A percentile compares a stretch with the other conserved stretches of the same genome.
These are phyloP conservation scores for Exophiala spinifera DNA, from an alignment of 2,329 filamentous ascomycete genomes.

Conservation along the genomic window DNA sequence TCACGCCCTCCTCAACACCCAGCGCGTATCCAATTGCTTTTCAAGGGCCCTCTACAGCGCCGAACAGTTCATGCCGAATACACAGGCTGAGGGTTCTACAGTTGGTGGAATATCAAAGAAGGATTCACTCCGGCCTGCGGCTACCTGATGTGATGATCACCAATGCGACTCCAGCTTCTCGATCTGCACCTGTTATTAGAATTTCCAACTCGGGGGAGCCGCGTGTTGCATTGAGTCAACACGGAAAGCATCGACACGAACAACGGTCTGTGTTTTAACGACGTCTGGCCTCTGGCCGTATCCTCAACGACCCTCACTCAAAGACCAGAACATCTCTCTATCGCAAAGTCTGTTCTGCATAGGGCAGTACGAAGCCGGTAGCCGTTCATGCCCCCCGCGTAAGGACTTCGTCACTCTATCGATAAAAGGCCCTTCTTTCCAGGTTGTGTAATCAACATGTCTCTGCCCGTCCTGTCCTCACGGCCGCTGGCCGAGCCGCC, in stretches of 20 bases:
- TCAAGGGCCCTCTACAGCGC: slow-evolving; percentile 13
- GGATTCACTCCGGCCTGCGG: too few species aligned
- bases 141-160: slow-evolving; percentile 7
- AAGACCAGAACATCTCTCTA: background rate
- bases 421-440: slow-evolving; percentile 2
- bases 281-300: background rate
- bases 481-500: slow-evolving; percentile 63
- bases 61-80: slow-evolving; percentile 7
- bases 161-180: slow-evolving; percentile 6
- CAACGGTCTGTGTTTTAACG: slow-evolving; percentile 3
- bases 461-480: slow-evolving; percentile 39
- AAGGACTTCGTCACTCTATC: slow-evolving; percentile 4
- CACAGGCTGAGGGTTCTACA: slow-evolving; percentile 16
- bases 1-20: slow-evolving; percentile 15
- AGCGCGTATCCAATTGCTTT: slow-evolving; percentile 16
- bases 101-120: slow-evolving; percentile 9
- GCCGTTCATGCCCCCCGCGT: slow-evolving; percentile 9
- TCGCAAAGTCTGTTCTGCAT: background rate
- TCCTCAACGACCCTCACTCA: background rate
- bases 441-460: slow-evolving; percentile 13
- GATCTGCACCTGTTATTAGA: slow-evolving; percentile 1
- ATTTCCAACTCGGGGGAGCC: background rate
- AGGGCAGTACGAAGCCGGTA: background rate
- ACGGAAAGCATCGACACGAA: background rate
- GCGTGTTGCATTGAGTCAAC: background rate